Percentiles rank a stretch among this genome's conserved stretches.
phyloP scores from a whole-genome alignment of 2,329 filamentous ascomycete species.

The Fusarium cicatricum region DNA sequence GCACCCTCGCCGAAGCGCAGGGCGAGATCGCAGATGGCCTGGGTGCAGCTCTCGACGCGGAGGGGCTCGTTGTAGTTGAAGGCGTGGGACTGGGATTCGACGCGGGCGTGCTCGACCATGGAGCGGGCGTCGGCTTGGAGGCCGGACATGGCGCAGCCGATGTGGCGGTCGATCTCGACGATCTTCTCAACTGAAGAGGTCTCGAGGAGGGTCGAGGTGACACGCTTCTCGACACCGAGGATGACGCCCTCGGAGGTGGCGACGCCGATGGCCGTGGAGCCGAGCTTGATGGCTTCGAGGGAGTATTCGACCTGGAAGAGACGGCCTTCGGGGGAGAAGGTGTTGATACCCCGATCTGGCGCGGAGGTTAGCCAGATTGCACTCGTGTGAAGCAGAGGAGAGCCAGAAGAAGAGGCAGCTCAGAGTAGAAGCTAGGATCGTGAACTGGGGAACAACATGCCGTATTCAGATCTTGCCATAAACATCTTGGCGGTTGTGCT shows the following conservation, averaged over 20 bases:
- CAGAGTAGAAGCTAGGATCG: slow-evolving; percentile 27
- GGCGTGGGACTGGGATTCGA: slow-evolving; percentile 95
- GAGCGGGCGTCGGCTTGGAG: slow-evolving; percentile 96
- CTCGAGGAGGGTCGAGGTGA: slow-evolving; percentile 96
- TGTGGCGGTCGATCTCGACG: slow-evolving; percentile 98
- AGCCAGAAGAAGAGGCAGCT: neutral
- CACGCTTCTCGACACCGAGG: slow-evolving; percentile 98
- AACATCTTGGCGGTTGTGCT: slow-evolving; percentile 77
- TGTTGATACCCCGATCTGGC: slow-evolving; percentile 97
- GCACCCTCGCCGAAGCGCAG: slow-evolving; percentile 97
- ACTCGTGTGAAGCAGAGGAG: neutral
- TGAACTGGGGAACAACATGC: slow-evolving; percentile 63
- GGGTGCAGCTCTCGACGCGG: slow-evolving; percentile 96
- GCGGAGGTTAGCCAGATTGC: slow-evolving; percentile 27
- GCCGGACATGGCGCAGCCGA: slow-evolving; percentile 98
- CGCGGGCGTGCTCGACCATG: slow-evolving; percentile 98
- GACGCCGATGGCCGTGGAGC: slow-evolving; percentile 97
- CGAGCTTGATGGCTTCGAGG: slow-evolving; percentile 99
- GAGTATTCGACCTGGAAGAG: slow-evolving; percentile 99
- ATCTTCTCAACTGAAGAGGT: slow-evolving; percentile 99
- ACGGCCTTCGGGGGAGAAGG: slow-evolving; percentile 99
- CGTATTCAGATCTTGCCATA: slow-evolving; percentile 99
- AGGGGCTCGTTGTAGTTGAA: slow-evolving; percentile 98
- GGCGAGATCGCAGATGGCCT: slow-evolving; percentile 97
- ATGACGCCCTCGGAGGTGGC: slow-evolving; percentile 95